Evolutionary conservation across 139 green algal species (phyloP), one percentile per base, ranked within the genome.

Genomic region (Penium margaritaceum): DNA sequence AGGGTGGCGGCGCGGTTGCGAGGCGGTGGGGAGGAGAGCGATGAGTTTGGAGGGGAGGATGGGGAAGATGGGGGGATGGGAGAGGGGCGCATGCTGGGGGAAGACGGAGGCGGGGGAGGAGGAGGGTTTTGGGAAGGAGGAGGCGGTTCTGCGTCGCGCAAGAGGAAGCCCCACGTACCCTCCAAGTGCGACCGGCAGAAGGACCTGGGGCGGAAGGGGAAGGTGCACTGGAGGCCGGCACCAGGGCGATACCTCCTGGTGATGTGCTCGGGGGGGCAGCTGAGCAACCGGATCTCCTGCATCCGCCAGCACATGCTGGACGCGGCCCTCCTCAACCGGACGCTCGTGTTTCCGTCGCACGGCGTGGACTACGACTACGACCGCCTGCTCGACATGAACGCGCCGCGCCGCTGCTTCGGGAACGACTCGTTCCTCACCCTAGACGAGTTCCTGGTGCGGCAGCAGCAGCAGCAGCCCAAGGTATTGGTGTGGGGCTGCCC

Each of bases 361-460:
- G 61, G 43, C 14, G 17, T 78, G 32, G 71, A 77, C 24, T 78
- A 78, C 66, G 30, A 78, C 47, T 78, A 75, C 9, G 63, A 72
- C 35, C 32, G 33, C 7, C 71, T 78, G 24, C 19, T 78, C 39
- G 71, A 67, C 35, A 39, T 73, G 34, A 27, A 73, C n/a, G 33
- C 41, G 36, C 66, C 66, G 14, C 15, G 21, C 5, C 41, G 35
- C 9, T 73, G 66, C 41, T 73, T 73, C 32, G 66, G 66, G 19
- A 47, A 47, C 24, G 17, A 62, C 5, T 64, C 66, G 3, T 73
- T 73, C 27, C 38, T 73, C 2, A 73, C 66, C 15, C 41, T 73
- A 5, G 41, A 73, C 41, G 66, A 73, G n/a, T 73, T n/a, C n/a
- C n/a, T n/a, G n/a, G n/a, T n/a, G n/a, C n/a, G n/a, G n/a, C n/a